Percentiles rank a stretch among this genome's conserved stretches.
Conservation (phyloP, 768 basidiomycete genomes). For the Tulasnella sp. region DNA sequence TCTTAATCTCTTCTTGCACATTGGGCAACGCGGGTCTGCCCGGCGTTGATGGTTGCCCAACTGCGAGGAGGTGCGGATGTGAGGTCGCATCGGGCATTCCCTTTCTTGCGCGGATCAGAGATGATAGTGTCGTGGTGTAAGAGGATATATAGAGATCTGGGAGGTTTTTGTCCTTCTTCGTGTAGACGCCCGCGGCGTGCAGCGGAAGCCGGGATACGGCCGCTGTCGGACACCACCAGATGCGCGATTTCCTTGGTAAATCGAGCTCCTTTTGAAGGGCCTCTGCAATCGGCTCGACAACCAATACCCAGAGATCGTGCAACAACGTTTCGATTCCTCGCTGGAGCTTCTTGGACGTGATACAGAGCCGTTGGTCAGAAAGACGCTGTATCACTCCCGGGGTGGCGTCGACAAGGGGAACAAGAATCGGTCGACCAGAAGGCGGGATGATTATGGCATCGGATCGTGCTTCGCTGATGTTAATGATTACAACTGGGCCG, state of each 20-base stretch:
- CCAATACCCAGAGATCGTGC: background rate
- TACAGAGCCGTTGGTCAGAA: background rate
- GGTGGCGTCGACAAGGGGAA: background rate
- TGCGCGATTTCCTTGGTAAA: background rate
- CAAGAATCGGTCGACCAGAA: background rate
- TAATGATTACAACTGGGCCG: constrained; percentile 10
- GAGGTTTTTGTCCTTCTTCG: background rate
- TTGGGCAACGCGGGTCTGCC: background rate
- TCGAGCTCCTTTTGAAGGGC: background rate
- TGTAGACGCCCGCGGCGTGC: constrained; percentile 9
- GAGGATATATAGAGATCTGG: constrained; percentile 14
- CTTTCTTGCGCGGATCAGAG: constrained; percentile 2
- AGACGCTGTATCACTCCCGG: background rate
- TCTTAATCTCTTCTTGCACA: background rate
- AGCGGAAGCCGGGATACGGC: background rate
- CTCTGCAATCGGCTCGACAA: background rate
- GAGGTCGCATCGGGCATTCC: background rate
- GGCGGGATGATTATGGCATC: constrained; percentile 8
- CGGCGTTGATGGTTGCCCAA: background rate
- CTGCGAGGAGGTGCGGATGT: background rate
- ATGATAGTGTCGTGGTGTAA: constrained; percentile 8
- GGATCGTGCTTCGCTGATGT: constrained; percentile 1
- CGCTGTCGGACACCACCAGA: too few species aligned
- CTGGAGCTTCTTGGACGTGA: background rate
- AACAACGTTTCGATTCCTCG: background rate